These are phyloP conservation scores for Capronia coronata DNA, from an alignment of 2,329 filamentous ascomycete species.

Conservation along the genomic window DNA sequence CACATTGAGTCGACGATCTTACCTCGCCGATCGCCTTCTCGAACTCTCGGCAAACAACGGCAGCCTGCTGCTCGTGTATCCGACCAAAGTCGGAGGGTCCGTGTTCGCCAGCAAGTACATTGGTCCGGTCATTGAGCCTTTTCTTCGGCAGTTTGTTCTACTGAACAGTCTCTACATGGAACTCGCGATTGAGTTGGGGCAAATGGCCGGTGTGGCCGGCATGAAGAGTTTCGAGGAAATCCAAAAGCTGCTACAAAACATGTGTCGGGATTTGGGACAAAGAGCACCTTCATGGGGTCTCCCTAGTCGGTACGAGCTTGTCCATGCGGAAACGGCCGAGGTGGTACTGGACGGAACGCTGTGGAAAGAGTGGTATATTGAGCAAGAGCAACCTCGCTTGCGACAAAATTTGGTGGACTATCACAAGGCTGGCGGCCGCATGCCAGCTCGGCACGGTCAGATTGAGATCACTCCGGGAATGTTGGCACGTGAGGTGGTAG, in stretches of 20 bases:
- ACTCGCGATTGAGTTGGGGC: constrained; percentile 49
- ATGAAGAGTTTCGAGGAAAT: constrained; percentile 52
- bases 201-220: constrained; percentile 47
- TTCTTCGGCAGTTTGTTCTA: constrained; percentile 53
- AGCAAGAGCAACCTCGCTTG: constrained; percentile 57
- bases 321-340: constrained; percentile 48
- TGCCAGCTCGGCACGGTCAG: constrained; percentile 32
- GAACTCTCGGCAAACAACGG: constrained; percentile 54
- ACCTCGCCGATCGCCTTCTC: constrained; percentile 54
- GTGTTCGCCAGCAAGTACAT: constrained; percentile 56
- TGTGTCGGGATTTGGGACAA: constrained; percentile 37
- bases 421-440: constrained; percentile 31
- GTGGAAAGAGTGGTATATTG: constrained; percentile 60
- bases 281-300: constrained; percentile 29
- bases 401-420: constrained; percentile 35
- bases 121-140: constrained; percentile 55
- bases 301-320: constrained; percentile 39
- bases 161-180: constrained; percentile 54
- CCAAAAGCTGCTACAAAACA: constrained; percentile 35
- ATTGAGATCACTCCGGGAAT: constrained; percentile 48
- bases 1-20: constrained; percentile 47
- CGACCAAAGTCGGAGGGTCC: constrained; percentile 50
- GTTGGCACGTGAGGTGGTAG: constrained; percentile 53
- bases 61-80: constrained; percentile 57
- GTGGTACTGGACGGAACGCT: constrained; percentile 47